A percentile compares a stretch with the other conserved stretches of the same genome.
These are phyloP conservation scores for Lojkania enalia DNA, from an alignment of 2,329 filamentous ascomycete species.

Conservation along the genomic window DNA sequence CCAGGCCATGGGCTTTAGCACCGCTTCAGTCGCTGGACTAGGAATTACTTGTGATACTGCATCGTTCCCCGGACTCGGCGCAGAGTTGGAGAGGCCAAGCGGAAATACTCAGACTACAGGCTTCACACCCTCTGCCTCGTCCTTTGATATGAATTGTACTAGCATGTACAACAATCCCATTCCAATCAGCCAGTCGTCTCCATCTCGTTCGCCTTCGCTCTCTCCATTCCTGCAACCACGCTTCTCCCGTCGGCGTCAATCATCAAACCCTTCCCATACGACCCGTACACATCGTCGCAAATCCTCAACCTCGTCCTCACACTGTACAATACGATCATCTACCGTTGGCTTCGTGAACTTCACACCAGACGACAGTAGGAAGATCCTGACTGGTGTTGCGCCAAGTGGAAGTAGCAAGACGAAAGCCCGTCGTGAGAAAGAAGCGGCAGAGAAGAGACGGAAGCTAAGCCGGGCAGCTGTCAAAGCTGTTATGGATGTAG, in stretches of 20 bases:
- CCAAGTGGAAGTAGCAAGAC: slow-evolving; percentile 92
- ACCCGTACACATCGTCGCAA: slow-evolving; percentile 21
- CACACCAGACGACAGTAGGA: slow-evolving; percentile 75
- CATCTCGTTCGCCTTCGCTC: slow-evolving; percentile 30
- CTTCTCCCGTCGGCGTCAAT: slow-evolving; percentile 30
- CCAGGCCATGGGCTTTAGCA: slow-evolving; percentile 7
- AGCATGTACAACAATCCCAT: slow-evolving; percentile 20
- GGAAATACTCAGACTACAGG: background rate
- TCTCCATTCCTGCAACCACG: slow-evolving; percentile 23
- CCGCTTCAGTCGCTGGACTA: slow-evolving; percentile 26
- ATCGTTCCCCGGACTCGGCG: slow-evolving; percentile 24
- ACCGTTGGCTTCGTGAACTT: slow-evolving; percentile 80
- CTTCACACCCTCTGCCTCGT: slow-evolving; percentile 15
- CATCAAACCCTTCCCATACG: slow-evolving; percentile 13
- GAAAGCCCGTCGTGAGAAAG: slow-evolving; percentile 87
- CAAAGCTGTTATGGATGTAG: slow-evolving; percentile 69
- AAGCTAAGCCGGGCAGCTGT: slow-evolving; percentile 69
- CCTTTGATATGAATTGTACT: slow-evolving; percentile 23
- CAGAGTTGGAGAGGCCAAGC: slow-evolving; percentile 9
- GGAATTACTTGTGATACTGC: slow-evolving; percentile 36
- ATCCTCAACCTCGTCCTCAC: slow-evolving; percentile 24
- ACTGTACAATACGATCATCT: slow-evolving; percentile 43
- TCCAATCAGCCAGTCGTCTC: slow-evolving; percentile 22
- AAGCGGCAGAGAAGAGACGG: slow-evolving; percentile 76
- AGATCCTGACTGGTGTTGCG: slow-evolving; percentile 86